These are phyloP conservation scores for Apiotrichum veenhuisii DNA, from an alignment of 1,284 basidiomycete genomes.

Conservation along the genomic window DNA sequence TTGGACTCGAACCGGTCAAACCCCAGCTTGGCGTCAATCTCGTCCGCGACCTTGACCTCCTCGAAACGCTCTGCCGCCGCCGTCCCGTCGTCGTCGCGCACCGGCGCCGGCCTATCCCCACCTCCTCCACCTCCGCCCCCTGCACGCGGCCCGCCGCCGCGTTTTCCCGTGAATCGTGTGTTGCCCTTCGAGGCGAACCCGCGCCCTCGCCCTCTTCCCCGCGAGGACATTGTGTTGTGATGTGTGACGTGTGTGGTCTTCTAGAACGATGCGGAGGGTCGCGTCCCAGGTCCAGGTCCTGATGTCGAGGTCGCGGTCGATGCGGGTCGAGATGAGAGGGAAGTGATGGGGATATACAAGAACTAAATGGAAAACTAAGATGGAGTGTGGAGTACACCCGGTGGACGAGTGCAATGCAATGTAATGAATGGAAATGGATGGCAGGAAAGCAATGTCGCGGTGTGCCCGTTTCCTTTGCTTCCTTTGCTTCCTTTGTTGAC, in stretches of 20 bases:
- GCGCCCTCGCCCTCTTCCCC: conserved; percentile 56
- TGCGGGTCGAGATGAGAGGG: no score
- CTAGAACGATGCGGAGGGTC: no score
- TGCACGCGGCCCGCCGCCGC: conserved; percentile 21
- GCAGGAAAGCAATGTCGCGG: not conserved
- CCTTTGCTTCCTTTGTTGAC: not conserved
- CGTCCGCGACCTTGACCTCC: conserved; percentile 67
- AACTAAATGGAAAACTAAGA: not conserved
- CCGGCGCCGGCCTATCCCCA: conserved; percentile 51
- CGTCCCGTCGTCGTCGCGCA: conserved; percentile 81
- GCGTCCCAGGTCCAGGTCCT: no score
- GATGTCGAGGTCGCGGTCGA: no score
- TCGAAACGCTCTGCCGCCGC: conserved; percentile 78
- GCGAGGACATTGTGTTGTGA: conserved; percentile 13
- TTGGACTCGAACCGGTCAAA: conserved; percentile 67
- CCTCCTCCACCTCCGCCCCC: conserved; percentile 9
- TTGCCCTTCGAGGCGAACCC: conserved; percentile 38
- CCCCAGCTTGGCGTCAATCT: conserved; percentile 89
- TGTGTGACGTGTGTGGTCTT: not conserved
- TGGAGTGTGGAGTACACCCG: not conserved
- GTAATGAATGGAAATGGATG: not conserved
- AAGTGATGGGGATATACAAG: not conserved
- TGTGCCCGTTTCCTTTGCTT: not conserved
- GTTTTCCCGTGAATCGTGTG: conserved; percentile 48
- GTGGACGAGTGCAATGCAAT: no score